Percentiles rank a stretch among this genome's conserved stretches.
These are phyloP conservation scores for Calonectria fujianensis DNA, from an alignment of 2,329 filamentous ascomycete genomes.

Conservation along the genomic window DNA sequence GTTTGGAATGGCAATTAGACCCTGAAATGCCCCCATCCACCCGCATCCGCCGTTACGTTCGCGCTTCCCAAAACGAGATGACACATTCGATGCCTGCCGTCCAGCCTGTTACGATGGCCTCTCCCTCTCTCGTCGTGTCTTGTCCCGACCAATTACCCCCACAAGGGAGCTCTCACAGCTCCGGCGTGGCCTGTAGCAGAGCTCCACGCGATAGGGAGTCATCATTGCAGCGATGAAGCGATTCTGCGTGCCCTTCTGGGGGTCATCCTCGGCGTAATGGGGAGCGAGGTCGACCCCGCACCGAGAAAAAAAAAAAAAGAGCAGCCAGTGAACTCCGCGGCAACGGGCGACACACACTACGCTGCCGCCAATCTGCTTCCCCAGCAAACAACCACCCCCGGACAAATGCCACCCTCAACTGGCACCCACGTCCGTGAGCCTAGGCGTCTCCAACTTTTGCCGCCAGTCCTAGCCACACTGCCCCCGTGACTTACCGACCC, in stretches of 20 bases:
- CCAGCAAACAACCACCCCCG: slow-evolving; percentile 29
- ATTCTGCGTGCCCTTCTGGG: neutral
- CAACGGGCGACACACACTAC: slow-evolving; percentile 8
- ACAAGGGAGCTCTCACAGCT: slow-evolving; percentile 10
- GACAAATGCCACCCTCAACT: slow-evolving; percentile 24
- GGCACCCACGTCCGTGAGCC: slow-evolving; percentile 30
- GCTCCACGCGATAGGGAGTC: neutral
- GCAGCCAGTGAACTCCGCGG: slow-evolving; percentile 12
- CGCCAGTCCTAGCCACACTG: slow-evolving; percentile 40
- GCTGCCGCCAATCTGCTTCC: slow-evolving; percentile 2
- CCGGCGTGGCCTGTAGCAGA: slow-evolving; percentile 5
- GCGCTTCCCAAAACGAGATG: slow-evolving; percentile 24
- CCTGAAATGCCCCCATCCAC: slow-evolving; percentile 35
- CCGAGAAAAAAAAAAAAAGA: slow-evolving; percentile 27
- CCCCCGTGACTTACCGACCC: slow-evolving; percentile 47
- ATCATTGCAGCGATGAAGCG: slow-evolving; percentile 15
- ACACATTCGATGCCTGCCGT: slow-evolving; percentile 8
- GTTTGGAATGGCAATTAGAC: slow-evolving; percentile 33
- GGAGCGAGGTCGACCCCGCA: slow-evolving; percentile 54
- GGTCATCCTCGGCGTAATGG: slow-evolving; percentile 52
- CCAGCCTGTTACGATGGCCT: neutral
- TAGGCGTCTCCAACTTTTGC: slow-evolving; percentile 38
- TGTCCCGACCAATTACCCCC: slow-evolving; percentile 33
- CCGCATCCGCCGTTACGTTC: slow-evolving; percentile 34
- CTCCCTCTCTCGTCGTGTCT: slow-evolving; percentile 27